Evolutionary conservation across 768 basidiomycete species (phyloP).

Genomic region (Rhizopogon roseolus): DNA sequence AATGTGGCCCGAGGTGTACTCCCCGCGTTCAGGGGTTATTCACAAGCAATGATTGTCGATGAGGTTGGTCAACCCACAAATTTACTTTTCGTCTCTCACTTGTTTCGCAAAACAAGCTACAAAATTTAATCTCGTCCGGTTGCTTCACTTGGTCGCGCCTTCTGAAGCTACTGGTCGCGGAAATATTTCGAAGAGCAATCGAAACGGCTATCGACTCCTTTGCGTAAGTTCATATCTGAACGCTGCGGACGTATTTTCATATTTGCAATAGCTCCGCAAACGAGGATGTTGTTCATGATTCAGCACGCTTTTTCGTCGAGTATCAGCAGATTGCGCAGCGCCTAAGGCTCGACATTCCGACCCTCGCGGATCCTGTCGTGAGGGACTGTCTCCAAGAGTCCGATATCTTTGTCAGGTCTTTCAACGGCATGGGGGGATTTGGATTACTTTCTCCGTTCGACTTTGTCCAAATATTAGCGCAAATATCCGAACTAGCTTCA

Average conservation of each 20-base stretch:
- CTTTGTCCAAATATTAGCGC: slow-evolving; percentile 67
- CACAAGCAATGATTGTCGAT: slow-evolving; percentile 81
- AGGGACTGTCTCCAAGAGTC: slow-evolving; percentile 84
- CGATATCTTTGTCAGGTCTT: slow-evolving; percentile 79
- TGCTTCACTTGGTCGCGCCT: slow-evolving; percentile 68
- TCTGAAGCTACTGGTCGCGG: slow-evolving; percentile 51
- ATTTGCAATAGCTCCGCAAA: slow-evolving; percentile 52
- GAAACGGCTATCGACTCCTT: slow-evolving; percentile 68
- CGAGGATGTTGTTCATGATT: slow-evolving; percentile 67
- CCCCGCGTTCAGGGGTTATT: slow-evolving; percentile 81
- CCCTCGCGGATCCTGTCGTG: slow-evolving; percentile 65
- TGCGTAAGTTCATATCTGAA: slow-evolving; percentile 49
- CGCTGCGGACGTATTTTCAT: slow-evolving; percentile 1
- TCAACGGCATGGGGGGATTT: slow-evolving; percentile 67
- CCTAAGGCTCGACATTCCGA: slow-evolving; percentile 72
- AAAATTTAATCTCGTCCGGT: slow-evolving; percentile 63
- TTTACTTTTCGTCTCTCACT: slow-evolving; percentile 5
- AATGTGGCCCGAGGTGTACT: slow-evolving; percentile 71
- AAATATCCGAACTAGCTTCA: slow-evolving; percentile 66
- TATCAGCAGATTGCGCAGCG: slow-evolving; percentile 76
- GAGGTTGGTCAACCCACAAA: slow-evolving; percentile 47
- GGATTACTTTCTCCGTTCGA: slow-evolving; percentile 79
- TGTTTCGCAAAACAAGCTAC: slow-evolving; percentile 42
- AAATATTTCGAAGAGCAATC: slow-evolving; percentile 56
- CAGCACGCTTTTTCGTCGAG: slow-evolving; percentile 71